Evolutionary conservation across 2,329 filamentous ascomycete species (phyloP).

Genomic region (Tolypocladium paradoxum): DNA sequence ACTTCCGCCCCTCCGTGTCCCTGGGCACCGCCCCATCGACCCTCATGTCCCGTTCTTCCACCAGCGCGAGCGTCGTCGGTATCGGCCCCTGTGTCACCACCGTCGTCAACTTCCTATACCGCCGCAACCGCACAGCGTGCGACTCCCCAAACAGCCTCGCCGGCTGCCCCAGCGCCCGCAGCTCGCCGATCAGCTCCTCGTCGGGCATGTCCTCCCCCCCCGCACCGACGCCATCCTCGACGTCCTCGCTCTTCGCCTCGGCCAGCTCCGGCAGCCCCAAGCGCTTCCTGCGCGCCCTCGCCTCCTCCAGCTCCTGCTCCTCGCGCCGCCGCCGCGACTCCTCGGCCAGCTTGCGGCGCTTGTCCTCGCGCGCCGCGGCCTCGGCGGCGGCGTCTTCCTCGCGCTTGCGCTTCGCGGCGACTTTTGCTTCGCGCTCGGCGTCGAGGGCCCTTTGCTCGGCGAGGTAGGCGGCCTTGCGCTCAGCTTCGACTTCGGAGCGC

Average conservation of each 20-base stretch:
- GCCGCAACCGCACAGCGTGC: constrained; percentile 55
- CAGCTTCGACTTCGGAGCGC: constrained; percentile 75
- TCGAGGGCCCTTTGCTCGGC: constrained; percentile 71
- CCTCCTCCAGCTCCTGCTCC: constrained; percentile 63
- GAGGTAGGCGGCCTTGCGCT: constrained; percentile 67
- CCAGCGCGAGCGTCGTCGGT: constrained; percentile 68
- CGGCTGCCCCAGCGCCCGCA: constrained; percentile 66
- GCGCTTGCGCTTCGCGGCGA: constrained; percentile 71
- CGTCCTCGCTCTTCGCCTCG: constrained; percentile 26
- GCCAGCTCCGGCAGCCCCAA: constrained; percentile 70
- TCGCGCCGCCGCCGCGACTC: constrained; percentile 61
- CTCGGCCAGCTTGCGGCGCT: constrained; percentile 69
- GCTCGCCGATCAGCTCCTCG: constrained; percentile 54
- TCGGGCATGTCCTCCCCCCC: constrained; percentile 55
- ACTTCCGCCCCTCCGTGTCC: constrained; percentile 55
- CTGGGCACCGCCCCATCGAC: constrained; percentile 51
- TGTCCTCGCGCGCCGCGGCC: constrained; percentile 64
- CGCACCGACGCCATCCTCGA: constrained; percentile 31
- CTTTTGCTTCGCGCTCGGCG: constrained; percentile 56
- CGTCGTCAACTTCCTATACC: constrained; percentile 58
- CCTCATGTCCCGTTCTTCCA: constrained; percentile 84
- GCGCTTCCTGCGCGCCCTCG: constrained; percentile 60
- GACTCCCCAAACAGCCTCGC: constrained; percentile 70
- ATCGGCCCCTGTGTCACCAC: constrained; percentile 67
- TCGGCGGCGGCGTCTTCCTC: constrained; percentile 76